Percentiles rank a stretch among this genome's conserved stretches.
phyloP scores from a whole-genome alignment of 306 rosid species.

The Purshia tridentata region DNA sequence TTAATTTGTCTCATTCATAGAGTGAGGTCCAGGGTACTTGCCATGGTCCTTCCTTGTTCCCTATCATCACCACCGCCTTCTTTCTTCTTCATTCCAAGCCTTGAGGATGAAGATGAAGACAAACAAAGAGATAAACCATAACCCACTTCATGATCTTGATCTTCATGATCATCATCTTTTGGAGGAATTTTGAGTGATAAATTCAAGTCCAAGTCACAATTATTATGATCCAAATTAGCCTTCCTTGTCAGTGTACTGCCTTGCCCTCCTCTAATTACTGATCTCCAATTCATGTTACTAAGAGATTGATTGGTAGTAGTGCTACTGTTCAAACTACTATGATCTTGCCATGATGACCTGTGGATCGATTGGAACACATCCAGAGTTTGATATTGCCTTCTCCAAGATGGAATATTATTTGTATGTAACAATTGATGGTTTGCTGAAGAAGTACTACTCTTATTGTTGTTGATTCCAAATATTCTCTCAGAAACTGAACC shows the following conservation, averaged over 20 bases:
- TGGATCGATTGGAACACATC: slow-evolving; percentile 2
- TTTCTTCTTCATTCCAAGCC: slow-evolving; percentile 20
- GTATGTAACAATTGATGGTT: background rate
- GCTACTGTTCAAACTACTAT: background rate
- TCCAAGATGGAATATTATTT: slow-evolving; percentile 2
- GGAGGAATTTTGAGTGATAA: slow-evolving; percentile 31
- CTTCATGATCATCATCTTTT: slow-evolving; percentile 16
- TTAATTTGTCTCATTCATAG: slow-evolving; percentile 38
- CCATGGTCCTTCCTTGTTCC: slow-evolving; percentile 18
- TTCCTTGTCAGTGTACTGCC: slow-evolving; percentile 32
- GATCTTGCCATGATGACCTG: slow-evolving; percentile 22
- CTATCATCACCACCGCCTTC: slow-evolving; percentile 2
- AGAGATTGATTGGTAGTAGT: background rate
- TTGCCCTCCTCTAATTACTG: slow-evolving; percentile 1
- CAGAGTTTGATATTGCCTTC: slow-evolving; percentile 11
- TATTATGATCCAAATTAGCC: slow-evolving; percentile 5
- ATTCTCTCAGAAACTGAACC: slow-evolving; percentile 30
- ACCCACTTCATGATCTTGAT: slow-evolving; percentile 15
- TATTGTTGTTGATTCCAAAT: slow-evolving; percentile 24
- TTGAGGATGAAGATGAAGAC: slow-evolving; percentile 32
- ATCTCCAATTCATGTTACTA: too few relatives aligned
- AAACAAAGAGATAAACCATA: slow-evolving; percentile 34
- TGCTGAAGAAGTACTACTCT: background rate
- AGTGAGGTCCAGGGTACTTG: slow-evolving; percentile 51
- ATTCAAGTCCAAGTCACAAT: slow-evolving; percentile 28